A percentile compares a stretch with the other conserved stretches of the same genome.
Conservation (phyloP, 257 asterid species). For the Henckelia pumila region DNA sequence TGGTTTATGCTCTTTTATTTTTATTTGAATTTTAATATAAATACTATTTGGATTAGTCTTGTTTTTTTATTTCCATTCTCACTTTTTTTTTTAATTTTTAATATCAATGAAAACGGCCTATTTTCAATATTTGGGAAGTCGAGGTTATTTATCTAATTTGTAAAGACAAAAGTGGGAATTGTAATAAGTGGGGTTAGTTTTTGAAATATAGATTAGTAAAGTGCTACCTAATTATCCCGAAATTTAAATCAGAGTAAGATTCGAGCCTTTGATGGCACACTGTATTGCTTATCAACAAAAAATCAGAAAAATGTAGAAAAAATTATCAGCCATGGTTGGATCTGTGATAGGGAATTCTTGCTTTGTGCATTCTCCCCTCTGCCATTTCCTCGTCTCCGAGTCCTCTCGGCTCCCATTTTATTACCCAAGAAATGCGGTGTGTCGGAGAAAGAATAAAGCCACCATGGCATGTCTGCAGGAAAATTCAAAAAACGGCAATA, state of each 20-base stretch:
- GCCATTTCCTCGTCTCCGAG: slow-evolving; percentile 33
- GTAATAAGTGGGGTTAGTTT: too few relatives aligned
- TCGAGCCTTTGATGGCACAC: not conserved
- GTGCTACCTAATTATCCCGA: too few relatives aligned
- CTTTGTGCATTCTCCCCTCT: slow-evolving; percentile 38
- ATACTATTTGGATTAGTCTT: too few relatives aligned
- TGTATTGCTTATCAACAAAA: not conserved
- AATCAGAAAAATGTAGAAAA: not conserved
- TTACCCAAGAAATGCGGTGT: slow-evolving; percentile 31
- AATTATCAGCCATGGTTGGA: slow-evolving; percentile 1
- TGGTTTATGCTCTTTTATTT: too few relatives aligned
- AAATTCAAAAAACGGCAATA: slow-evolving; percentile 29
- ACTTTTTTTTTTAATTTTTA: too few relatives aligned
- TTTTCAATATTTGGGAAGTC: too few relatives aligned
- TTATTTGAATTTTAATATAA: too few relatives aligned
- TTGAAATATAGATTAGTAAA: too few relatives aligned
- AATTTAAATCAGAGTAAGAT: not conserved
- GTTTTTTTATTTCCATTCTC: too few relatives aligned
- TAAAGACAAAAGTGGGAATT: too few relatives aligned
- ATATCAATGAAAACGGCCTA: too few relatives aligned
- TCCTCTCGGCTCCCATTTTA: slow-evolving; percentile 33
- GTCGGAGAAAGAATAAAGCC: slow-evolving; percentile 28
- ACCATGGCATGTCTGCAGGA: slow-evolving; percentile 37
- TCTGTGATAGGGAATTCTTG: slow-evolving; percentile 35
- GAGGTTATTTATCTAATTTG: too few relatives aligned